Evolutionary conservation across 169 alveolate species (phyloP).

Genomic region (Hepatocystis sp.): DNA sequence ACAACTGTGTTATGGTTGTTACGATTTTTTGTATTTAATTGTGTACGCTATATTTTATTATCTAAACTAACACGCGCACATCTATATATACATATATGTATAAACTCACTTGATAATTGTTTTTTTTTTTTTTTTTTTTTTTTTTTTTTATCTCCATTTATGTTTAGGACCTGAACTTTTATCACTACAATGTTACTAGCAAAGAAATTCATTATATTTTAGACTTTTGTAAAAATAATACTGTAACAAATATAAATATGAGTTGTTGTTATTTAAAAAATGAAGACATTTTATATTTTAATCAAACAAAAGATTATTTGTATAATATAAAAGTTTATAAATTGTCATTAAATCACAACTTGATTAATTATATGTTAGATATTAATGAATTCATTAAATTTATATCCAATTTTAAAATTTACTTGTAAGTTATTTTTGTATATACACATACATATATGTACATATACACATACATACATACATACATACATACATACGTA

Average conservation of each 20-base stretch:
- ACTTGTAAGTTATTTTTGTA: conserved; percentile 73
- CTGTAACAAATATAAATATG: conserved; percentile 39
- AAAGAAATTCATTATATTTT: conserved; percentile 53
- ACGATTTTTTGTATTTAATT: no score
- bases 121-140: no score
- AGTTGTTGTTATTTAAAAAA: conserved; percentile 39
- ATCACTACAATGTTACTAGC: conserved; percentile 31
- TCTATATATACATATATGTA: conserved; percentile 1
- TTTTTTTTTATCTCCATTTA: no score
- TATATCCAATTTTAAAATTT: conserved; percentile 42
- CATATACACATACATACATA: neutral
- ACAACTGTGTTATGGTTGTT: no score
- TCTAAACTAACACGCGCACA: neutral
- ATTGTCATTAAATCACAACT: conserved; percentile 29
- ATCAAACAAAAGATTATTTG: conserved; percentile 9
- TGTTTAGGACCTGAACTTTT: conserved; percentile 45
- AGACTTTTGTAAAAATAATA: conserved; percentile 15
- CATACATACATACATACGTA: neutral
- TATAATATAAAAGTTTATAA: conserved; percentile 49
- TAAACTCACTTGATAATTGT: no score
- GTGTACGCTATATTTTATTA: no score
- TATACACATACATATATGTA: no score
- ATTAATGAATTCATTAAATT: conserved; percentile 16
- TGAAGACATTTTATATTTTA: conserved; percentile 56
- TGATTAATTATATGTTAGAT: conserved; percentile 15